Percentiles rank a stretch among this genome's conserved stretches.
phyloP scores from a whole-genome alignment of 176 grass and related monocot species.

The Chloris gayana region DNA sequence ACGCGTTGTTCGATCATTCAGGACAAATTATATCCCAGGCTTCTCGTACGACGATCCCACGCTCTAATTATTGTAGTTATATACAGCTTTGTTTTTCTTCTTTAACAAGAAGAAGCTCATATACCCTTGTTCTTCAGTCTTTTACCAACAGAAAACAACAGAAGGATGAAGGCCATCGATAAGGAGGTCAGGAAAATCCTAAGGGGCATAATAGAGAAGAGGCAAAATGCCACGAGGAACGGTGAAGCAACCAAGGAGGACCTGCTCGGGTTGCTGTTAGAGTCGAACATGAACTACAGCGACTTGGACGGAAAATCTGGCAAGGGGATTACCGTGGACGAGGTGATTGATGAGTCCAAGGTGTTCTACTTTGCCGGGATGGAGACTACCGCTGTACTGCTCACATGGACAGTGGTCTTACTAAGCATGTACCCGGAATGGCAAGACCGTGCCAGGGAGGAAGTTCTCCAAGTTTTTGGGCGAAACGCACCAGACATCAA shows the following conservation, averaged over 20 bases:
- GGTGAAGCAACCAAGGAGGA: conserved; percentile 42
- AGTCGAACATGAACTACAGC: conserved; percentile 57
- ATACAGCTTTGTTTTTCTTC: not conserved
- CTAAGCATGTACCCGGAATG: conserved; percentile 81
- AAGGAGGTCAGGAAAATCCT: conserved; percentile 48
- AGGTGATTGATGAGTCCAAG: conserved; percentile 78
- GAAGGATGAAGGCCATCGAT: conserved; percentile 57
- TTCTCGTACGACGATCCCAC: conserved; percentile 40
- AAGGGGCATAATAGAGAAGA: conserved; percentile 66
- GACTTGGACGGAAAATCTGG: conserved; percentile 43
- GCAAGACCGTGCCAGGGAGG: conserved; percentile 69
- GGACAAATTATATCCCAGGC: conserved; percentile 47
- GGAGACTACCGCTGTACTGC: conserved; percentile 60
- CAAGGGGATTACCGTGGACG: conserved; percentile 51
- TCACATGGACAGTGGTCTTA: conserved; percentile 62
- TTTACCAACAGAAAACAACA: conserved; percentile 63
- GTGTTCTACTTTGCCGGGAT: conserved; percentile 85
- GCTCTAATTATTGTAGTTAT: not conserved
- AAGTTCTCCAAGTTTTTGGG: conserved; percentile 60
- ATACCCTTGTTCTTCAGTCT: conserved; percentile 22
- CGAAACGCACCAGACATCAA: conserved; percentile 54
- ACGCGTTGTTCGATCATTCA: conserved; percentile 34
- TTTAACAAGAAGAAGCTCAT: not conserved
- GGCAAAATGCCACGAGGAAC: conserved; percentile 39
- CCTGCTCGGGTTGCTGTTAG: conserved; percentile 64